Evolutionary conservation across 148 eudicot genomes (phyloP), one percentile per base, ranked within the genome.

Genomic region (Silene conica): DNA sequence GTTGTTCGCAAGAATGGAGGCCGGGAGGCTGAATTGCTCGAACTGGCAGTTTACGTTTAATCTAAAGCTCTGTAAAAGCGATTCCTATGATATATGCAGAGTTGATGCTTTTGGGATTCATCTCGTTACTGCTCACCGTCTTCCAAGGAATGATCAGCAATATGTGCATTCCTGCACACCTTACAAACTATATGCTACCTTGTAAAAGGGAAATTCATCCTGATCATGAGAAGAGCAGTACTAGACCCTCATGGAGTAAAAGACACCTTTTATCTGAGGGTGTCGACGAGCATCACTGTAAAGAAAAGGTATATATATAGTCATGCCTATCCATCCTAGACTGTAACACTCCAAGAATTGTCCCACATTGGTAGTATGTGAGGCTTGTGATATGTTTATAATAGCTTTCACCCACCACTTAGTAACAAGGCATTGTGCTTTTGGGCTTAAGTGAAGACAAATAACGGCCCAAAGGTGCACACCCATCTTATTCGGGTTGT

Each of bases 81-180:
- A 38, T 38, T 38, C 8, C 43, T 38, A 38, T 38, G 43, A 38
- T 38, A 38, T 38, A 38, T 38, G 76, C 92, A 95, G 98, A 95
- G 78, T 83, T 95, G 87, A 92, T 90, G 97, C 89, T 95, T 73
- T 77, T 95, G 92, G 98, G 98, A 79, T 95, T 95, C 41, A 92
- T 95, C 64, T 95, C 98, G 38, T 81, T 95, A 4, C 83, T 92
- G 10, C 71, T 95, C 73, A 90, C 91, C 20, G 96, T 90, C 25
- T 90, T 81, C 74, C 97, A 95, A 87, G 80, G 86, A 54, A 65
- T 76, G 16, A 80, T 95, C 74, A 87, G 86, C 78, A 57, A 82
- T 52, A 83, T 86, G 21, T 95, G 98, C 80, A 76, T 95, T 66
- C 92, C 98, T 8, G 34, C 8, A 15, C 78, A 85, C 81, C 82